Base-by-base conservation (phyloP, 768 basidiomycete species). In the Boletus fagicola region DNA sequence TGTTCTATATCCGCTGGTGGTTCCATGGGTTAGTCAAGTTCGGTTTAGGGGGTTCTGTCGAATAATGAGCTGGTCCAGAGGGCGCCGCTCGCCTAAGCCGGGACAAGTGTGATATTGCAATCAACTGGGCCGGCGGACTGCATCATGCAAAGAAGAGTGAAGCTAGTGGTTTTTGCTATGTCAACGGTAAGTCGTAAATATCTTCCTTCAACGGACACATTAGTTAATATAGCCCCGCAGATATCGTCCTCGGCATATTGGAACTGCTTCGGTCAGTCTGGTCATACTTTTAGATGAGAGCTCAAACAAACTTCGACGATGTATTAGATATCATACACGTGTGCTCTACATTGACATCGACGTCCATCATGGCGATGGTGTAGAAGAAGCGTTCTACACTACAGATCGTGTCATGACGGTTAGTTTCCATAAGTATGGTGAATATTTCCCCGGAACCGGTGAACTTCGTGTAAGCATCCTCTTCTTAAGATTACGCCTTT, bases 1-100 rank as follows among this genome's bases (percentile, higher is more conserved):
- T 98, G 97, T 70, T 95, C 96, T 4, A 99, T 99, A 65, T 98
- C 97, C 12, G 97, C 97, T n/a, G 97, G 97, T 47, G 97, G 97
- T 4, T 97, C 94, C 0, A 98, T 99, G 94, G 96, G 97, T 97
- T 64, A 56, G 87, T 74, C 39, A 30, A 31, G 15, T 39, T 40
- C 16, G 7, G 22, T 38, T 49, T 53, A 53, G 33, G 44, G 5
- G 11, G 26, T 6, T 51, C 54, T n/a, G 12, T 50, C 58, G 22
- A 57, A 42, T 33, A 48, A 51, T 42, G 54, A 48, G 44, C 62
- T 55, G 53, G 38, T 40, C 39, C 60, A 98, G 95, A 98, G 92
- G 97, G 97, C 45, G 97, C 97, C 40, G 95, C 97, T 9, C 82
- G 96, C 33, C 75, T 98, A 18, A 96, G 93, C 65, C 80, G 95